Evolutionary conservation across 129 eudicot genomes (phyloP), one percentile per base, ranked within the genome.

Genomic region (Centella asiatica): DNA sequence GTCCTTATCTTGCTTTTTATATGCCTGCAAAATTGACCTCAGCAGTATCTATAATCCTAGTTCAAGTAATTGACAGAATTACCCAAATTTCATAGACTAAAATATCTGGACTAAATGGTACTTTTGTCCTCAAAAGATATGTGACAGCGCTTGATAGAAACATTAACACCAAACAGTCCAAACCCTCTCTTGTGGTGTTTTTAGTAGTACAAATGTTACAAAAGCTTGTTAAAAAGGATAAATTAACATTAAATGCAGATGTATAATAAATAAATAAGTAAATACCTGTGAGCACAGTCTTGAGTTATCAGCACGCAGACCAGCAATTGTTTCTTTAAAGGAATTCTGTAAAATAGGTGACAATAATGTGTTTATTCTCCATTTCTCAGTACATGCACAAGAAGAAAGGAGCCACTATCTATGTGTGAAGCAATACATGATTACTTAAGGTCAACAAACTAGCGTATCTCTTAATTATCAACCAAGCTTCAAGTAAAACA

Each of bases 211-310:
- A 3, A 4, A 34, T 34, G 9, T 34, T 34, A 3, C 9, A 4
- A 34, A 4, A 9, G 39, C 9, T 9, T 9, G 9, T 9, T 3
- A 34, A 34, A 22, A 52, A 0, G 26, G 24, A 52, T 26, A 29
- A 6, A 24, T 26, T 24, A 12, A 5, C 18, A 25, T 6, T 11
- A 0, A 25, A 0, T 14, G 2, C 24, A 0, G 46, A 17, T 1
- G 15, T 31, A 1, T 20, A 53, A 0, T 14, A 6, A 54, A 29
- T 25, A 17, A 19, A 20, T 28, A 54, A 5, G 32, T 33, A 34
- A 37, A 55, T 85, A 89, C 97, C 90, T 83, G 86, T 57, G 80
- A 77, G 60, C 29, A 73, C 68, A 89, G 73, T 60, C 76, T 71
- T 70, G 82, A 28, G 34, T 73, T 82, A 57, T 76, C 86, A 51